Evolutionary conservation across 768 basidiomycete genomes (phyloP).

Genomic region (Termitomyces sp.): DNA sequence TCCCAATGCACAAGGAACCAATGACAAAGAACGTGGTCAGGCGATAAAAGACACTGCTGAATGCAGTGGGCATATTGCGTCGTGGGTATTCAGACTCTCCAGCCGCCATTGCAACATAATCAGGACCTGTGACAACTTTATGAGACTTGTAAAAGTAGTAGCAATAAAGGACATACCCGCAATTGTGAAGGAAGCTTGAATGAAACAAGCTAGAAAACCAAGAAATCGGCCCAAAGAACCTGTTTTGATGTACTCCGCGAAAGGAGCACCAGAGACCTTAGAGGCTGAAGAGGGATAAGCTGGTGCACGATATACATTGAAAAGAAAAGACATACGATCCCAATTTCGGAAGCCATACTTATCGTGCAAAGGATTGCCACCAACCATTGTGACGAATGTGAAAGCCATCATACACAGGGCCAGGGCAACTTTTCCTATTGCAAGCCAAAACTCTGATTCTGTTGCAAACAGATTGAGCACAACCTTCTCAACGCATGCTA

Average conservation of each 20-base stretch:
- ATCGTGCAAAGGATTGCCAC: constrained; percentile 51
- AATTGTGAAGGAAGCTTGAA: constrained; percentile 56
- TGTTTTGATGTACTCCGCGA: constrained; percentile 47
- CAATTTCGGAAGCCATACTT: constrained; percentile 50
- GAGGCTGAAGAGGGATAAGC: constrained; percentile 24
- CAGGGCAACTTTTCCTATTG: constrained; percentile 43
- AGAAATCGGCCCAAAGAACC: constrained; percentile 56
- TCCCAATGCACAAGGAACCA: constrained; percentile 65
- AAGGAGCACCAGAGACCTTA: constrained; percentile 43
- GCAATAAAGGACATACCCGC: constrained; percentile 34
- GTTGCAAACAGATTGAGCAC: background rate
- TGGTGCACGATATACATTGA: background rate
- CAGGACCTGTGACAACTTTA: constrained; percentile 28
- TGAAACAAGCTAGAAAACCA: constrained; percentile 57
- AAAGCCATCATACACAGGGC: constrained; percentile 43
- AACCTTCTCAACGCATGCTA: too few relatives aligned
- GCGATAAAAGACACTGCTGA: constrained; percentile 73
- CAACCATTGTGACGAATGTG: constrained; percentile 56
- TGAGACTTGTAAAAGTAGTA: background rate
- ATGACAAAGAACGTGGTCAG: constrained; percentile 75
- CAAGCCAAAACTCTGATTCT: constrained; percentile 55
- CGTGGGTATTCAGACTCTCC: constrained; percentile 71
- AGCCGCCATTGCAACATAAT: constrained; percentile 54
- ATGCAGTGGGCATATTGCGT: constrained; percentile 63
- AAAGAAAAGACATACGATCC: constrained; percentile 29